Evolutionary conservation across 495 filamentous ascomycete species (phyloP), one percentile per base, ranked within the genome.

Genomic region (Aspergillus cristatus): DNA sequence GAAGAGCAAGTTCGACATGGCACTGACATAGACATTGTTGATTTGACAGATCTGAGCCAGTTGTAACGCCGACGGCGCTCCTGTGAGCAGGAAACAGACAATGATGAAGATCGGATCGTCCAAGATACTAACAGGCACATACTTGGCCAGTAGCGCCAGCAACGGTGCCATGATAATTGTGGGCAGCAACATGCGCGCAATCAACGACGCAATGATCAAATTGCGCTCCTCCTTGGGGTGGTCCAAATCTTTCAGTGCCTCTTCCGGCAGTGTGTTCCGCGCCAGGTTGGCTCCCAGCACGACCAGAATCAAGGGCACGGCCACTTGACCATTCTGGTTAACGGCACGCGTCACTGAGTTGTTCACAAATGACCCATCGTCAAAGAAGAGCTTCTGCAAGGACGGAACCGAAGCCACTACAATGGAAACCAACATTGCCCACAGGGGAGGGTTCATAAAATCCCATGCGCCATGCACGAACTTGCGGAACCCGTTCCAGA

Each of bases 31-130:
- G 10, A 97, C 93, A 40, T 81, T 83, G 57, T 98, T 98, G 60
- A 97, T 86, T 68, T 97, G 93, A 64, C 91, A 98, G 42, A 98
- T 98, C 65, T 98, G 91, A 6, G 93, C 88, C 48, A 98, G 65
- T 57, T 98, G 91, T 46, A 98, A 70, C 20, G 91, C 91, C 43
- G 86, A 94, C 11, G 91, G 91, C 6, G 91, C 91, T 14, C 91
- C 91, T 1, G 86, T 88, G 46, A 98, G 80, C 32, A 98, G 72
- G 70, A 96, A 98, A 58, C 88, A 95, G 28, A 98, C 93, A 43
- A 97, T 82, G 41, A 97, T 78, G 59, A 98, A 98, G 49, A 98
- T 97, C 5, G 93, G 93, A 50, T 98, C 91, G 57, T 94, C 91
- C 22, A 98, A 64, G 40, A 97, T 97, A 66, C 86, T 93, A 57